Base-by-base conservation (phyloP, 2,329 filamentous ascomycete species). In the Elsinoe fawcettii region DNA sequence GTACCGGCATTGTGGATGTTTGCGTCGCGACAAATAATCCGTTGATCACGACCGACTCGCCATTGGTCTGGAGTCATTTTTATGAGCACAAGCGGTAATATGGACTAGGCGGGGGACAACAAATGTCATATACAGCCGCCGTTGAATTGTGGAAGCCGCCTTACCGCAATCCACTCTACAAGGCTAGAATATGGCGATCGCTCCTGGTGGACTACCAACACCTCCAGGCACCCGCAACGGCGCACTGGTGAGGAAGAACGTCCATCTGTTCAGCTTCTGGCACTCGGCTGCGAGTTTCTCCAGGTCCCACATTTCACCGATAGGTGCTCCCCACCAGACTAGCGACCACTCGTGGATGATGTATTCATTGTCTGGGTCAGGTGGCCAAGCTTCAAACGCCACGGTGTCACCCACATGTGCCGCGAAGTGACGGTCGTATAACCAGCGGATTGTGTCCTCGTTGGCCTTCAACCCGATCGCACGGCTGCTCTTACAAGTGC, bases 341-440 rank as follows among this genome's bases (percentile, higher is more conserved):
- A 77, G 62, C 53, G 73, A 70, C 62, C 68, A 72, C 62, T 73
- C 70, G 57, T 76, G 75, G 56, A 70, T 53, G 2, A 67, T 65
- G 9, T 25, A 55, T 2, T 57, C 67, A 30, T 65, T 60, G 18
- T 59, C 58, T 14, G 51, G 46, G 30, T 60, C 53, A 5, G 69
- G 67, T 1, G 71, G 70, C 47, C 68, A 66, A 8, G 65, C 63
- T 62, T 83, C 81, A 60, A 80, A 78, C 3, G 71, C 73, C 9
- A 80, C 77, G 51, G 75, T 74, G 58, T 84, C 81, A 1, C 80
- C 79, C 0, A 76, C 81, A 0, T 82, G 75, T 1, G 81, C 81
- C 0, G 79, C 70, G 61, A 84, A 82, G 14, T 73, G 70, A 55
- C 77, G 72, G 56, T 82, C 76, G 79, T 80, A 83, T 16, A 83